Base-by-base conservation (phyloP, 2,329 filamentous ascomycete species). In the Huntiella savannae region DNA sequence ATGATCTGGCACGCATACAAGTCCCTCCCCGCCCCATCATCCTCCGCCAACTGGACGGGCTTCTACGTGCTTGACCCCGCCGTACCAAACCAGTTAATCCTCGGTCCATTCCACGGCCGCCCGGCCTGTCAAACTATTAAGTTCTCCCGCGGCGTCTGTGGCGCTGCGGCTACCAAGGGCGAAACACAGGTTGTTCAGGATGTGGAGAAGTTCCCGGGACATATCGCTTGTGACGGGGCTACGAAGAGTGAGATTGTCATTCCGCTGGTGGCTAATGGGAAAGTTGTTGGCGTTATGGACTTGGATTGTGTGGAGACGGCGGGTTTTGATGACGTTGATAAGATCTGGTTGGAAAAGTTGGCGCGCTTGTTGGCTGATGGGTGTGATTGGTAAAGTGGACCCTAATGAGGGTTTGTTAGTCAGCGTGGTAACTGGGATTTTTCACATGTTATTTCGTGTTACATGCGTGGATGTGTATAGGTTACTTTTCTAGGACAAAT, bases 231-330 rank as follows among this genome's bases (percentile, higher is more conserved):
- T 58, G 83, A 91, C 59, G 72, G 73, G 3, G 78, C 75, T 48
- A 83, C 75, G 55, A 73, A 67, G 62, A 87, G 82, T 57, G 83
- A 91, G 65, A 78, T 91, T 57, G 83, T 91, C 13, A 82, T 88
- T 42, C 83, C 83, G 2, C 71, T 88, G 51, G 52, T 80, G 4
- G 57, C 56, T 4, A 54, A 54, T 43, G 57, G 52, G 17, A 64
- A 71, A 63, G 62, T 80, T 4, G 76, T 82, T 16, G 82, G 76
- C 2, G 82, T 88, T 52, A 83, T 91, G 50, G 83, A 91, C 55
- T 67, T 88, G 17, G 83, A 91, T 59, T 88, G 83, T 56, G 73
- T 77, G 1, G 73, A 70, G 33, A 53, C 70, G 45, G 61, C 70
- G 11, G 81, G 82, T 0, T 87, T 87, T 53, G 75, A 83, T 53